Conservation (phyloP, 139 green algal genomes). For the Ulvella scutata region DNA sequence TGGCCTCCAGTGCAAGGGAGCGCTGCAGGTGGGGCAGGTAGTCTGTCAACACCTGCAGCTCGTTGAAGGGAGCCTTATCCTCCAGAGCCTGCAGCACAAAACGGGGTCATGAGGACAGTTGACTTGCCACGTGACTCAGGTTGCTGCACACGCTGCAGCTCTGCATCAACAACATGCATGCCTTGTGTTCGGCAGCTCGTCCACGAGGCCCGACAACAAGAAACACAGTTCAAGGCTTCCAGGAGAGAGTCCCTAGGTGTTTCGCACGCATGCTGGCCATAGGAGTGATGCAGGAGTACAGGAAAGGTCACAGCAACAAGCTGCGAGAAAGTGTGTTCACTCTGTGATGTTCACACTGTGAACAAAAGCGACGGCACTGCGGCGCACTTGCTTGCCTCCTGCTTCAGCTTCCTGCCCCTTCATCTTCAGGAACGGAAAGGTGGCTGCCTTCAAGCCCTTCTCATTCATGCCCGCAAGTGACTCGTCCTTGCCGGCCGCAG, state of each 20-base stretch:
- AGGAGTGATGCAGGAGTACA: no score
- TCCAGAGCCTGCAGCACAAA: constrained; percentile 17
- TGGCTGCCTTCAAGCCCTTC: constrained; percentile 58
- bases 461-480: constrained; percentile 24
- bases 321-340: not conserved
- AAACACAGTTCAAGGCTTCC: no score
- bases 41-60: constrained; percentile 48
- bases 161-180: no score
- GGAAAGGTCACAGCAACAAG: constrained; percentile 29
- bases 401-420: constrained; percentile 59
- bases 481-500: constrained; percentile 28
- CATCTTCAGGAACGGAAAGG: constrained; percentile 87
- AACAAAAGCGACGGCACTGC: not conserved
- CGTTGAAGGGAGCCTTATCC: constrained; percentile 57
- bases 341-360: not conserved
- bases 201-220: no score
- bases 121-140: no score
- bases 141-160: no score
- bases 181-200: no score
- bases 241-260: no score
- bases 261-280: no score
- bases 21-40: constrained; percentile 54
- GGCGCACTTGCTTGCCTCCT: constrained; percentile 36
- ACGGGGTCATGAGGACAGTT: no score
- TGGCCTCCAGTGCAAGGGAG: constrained; percentile 23